Percentiles rank a stretch among this genome's conserved stretches.
These are phyloP conservation scores for Nannochloris sp. DNA, from an alignment of 139 green algal species.

Conservation along the genomic window DNA sequence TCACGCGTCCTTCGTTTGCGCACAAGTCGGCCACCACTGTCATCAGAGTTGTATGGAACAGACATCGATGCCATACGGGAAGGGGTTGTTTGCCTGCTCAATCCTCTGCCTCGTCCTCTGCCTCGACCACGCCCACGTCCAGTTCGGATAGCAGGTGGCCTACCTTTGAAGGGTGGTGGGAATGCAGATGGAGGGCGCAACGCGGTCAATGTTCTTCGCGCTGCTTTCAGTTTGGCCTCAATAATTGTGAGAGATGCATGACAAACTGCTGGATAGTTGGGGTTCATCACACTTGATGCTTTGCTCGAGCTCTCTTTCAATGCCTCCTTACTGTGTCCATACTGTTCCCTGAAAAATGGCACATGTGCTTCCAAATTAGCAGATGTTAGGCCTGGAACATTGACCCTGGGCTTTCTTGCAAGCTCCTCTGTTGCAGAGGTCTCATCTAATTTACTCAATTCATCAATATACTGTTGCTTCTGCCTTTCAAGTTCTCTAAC, in stretches of 20 bases:
- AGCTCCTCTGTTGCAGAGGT: too few relatives aligned
- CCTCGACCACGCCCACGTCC: constrained; percentile 3
- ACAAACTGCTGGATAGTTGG: neutral
- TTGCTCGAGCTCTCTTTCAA: neutral
- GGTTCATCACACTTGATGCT: neutral
- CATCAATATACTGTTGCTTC: constrained; percentile 11
- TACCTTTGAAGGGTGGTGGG: neutral
- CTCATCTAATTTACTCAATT: neutral
- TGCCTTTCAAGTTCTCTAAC: constrained; percentile 24
- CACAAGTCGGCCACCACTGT: neutral
- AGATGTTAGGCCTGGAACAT: neutral
- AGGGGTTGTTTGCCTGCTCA: neutral
- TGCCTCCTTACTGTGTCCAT: neutral
- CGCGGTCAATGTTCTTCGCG: neutral
- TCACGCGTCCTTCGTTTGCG: constrained; percentile 14
- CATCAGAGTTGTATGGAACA: constrained; percentile 2
- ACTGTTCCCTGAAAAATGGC: neutral
- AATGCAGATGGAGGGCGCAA: neutral
- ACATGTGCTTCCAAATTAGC: neutral
- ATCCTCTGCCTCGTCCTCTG: neutral
- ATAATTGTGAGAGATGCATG: neutral
- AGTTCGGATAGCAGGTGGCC: neutral
- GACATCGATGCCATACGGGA: constrained; percentile 6
- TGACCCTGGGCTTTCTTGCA: too few relatives aligned
- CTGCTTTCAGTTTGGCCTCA: neutral